Evolutionary conservation across 2,329 filamentous ascomycete genomes (phyloP), one percentile per base, ranked within the genome.

Genomic region (Aspergillus clavatus): DNA sequence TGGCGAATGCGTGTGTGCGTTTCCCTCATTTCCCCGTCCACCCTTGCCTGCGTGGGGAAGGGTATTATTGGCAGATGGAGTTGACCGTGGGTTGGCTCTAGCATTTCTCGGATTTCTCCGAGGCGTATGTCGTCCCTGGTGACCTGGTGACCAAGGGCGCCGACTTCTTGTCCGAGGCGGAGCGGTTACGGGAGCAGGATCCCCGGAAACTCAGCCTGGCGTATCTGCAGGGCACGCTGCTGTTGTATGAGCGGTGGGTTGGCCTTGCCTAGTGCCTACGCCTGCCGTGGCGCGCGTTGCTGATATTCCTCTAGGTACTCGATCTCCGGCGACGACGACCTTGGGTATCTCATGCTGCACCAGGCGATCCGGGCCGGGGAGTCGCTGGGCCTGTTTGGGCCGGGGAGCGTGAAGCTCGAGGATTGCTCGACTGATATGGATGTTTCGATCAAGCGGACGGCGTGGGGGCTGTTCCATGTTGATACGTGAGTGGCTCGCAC

Each of bases 1-100:
- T 95, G 38, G 84, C 89, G 21, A 66, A 65, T 57, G 67, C 67
- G 45, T 70, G 67, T 54, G 67, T 70, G 52, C 42, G 66, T 60
- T 8, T 26, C 18, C 12, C 8, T 12, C 11, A n/a, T 31, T 23
- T 31, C 21, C 18, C 42, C n/a, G 36, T n/a, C n/a, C n/a, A n/a
- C n/a, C n/a, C n/a, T n/a, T n/a, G n/a, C n/a, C n/a, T n/a, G n/a
- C n/a, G n/a, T n/a, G n/a, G n/a, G n/a, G n/a, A n/a, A n/a, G n/a
- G n/a, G n/a, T n/a, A n/a, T n/a, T n/a, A n/a, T n/a, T n/a, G n/a
- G n/a, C n/a, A n/a, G n/a, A n/a, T n/a, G n/a, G n/a, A n/a, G n/a
- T n/a, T n/a, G n/a, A n/a, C n/a, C n/a, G n/a, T n/a, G 10, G n/a
- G 5, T 23, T n/a, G 40, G 11, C 24, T 41, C 39, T 5, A 69